A percentile compares a stretch with the other conserved stretches of the same genome.
Conservation (phyloP, 1,284 basidiomycete genomes). For the Heliocybe sulcata region DNA sequence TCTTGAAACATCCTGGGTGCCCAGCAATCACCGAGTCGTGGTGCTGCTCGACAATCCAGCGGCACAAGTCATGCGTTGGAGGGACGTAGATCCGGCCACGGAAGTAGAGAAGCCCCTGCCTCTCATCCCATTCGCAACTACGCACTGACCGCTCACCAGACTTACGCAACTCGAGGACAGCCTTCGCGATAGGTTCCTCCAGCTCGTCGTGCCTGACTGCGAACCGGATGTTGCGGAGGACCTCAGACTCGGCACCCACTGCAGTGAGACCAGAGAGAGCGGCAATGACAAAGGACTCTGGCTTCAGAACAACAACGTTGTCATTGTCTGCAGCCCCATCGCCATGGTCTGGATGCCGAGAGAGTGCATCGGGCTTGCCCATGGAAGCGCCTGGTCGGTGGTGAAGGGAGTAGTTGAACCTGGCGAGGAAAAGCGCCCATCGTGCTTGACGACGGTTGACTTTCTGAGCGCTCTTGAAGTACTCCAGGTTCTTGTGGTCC, state of each 20-base stretch:
- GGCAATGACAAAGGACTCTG: not conserved
- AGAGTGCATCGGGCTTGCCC: constrained; percentile 30
- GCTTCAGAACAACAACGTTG: constrained; percentile 16
- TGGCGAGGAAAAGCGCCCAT: constrained; percentile 28
- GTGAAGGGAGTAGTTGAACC: constrained; percentile 27
- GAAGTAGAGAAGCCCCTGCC: constrained; percentile 9
- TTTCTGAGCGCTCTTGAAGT: constrained; percentile 26
- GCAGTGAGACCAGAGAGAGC: constrained; percentile 12
- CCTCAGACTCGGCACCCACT: no score
- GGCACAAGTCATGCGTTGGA: no score
- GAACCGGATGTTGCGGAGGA: no score
- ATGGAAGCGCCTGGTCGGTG: constrained; percentile 29
- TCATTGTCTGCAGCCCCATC: constrained; percentile 21
- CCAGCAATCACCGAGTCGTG: constrained; percentile 25
- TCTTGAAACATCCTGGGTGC: constrained; percentile 34
- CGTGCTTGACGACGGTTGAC: constrained; percentile 30
- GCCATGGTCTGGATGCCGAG: constrained; percentile 26
- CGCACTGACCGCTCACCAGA: no score
- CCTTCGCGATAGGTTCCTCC: no score
- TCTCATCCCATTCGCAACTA: constrained; percentile 6
- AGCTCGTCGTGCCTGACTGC: no score
- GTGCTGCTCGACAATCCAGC: no score
- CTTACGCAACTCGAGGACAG: no score
- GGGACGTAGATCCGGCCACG: no score
- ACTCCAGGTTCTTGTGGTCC: constrained; percentile 37